Percentiles rank a stretch among this genome's conserved stretches.
phyloP scores from a whole-genome alignment of 495 filamentous ascomycete genomes.

The Penicillium cataractarum region DNA sequence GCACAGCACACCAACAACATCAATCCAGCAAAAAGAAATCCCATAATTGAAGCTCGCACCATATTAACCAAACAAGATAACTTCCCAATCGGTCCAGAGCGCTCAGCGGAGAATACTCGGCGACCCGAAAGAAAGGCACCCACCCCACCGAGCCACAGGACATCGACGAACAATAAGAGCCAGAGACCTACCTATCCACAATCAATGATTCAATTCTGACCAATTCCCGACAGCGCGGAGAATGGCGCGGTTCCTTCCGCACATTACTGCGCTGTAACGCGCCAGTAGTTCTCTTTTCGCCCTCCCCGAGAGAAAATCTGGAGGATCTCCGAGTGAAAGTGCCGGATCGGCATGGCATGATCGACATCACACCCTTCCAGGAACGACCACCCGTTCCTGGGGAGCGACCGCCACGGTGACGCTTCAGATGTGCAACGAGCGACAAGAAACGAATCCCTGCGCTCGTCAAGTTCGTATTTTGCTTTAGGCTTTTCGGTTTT shows the following conservation, averaged over 20 bases:
- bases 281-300: neutral
- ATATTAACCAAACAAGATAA: neutral
- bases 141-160: neutral
- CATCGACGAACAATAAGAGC: too few species aligned
- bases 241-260: neutral
- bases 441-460: neutral
- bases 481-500: neutral
- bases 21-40: neutral
- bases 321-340: slow-evolving; percentile 3
- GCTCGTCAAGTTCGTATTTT: neutral
- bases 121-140: neutral
- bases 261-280: neutral
- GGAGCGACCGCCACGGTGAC: slow-evolving; percentile 5
- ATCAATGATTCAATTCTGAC: neutral
- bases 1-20: neutral
- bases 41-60: neutral
- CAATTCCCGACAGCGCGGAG: neutral
- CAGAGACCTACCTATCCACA: too few species aligned
- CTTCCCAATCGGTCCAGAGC: neutral
- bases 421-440: neutral
- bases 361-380: slow-evolving; percentile 8
- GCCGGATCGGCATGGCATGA: slow-evolving; percentile 17
- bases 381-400: slow-evolving; percentile 10
- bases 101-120: neutral
- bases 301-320: neutral